Evolutionary conservation across 257 asterid species (phyloP).

Genomic region (Primulina huaijiensis): DNA sequence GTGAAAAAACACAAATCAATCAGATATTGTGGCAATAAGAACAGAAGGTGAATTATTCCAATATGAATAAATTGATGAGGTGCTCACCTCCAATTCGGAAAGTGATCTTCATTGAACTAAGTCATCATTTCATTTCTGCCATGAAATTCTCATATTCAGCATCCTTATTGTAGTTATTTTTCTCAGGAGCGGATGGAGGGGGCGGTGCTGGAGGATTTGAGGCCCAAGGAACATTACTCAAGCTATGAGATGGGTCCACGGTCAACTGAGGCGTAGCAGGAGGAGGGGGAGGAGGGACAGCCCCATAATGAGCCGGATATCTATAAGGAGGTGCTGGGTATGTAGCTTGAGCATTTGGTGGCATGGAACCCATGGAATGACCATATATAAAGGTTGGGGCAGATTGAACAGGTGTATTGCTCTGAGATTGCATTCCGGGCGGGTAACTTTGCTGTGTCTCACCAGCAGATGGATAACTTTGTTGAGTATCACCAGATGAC

Average conservation of each 20-base stretch:
- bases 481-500: slow-evolving; percentile 60
- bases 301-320: slow-evolving; percentile 63
- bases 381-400: slow-evolving; percentile 56
- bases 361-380: slow-evolving; percentile 47
- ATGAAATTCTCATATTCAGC: slow-evolving; percentile 93
- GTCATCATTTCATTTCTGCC: slow-evolving; percentile 76
- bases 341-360: slow-evolving; percentile 50
- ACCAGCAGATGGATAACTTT: slow-evolving; percentile 52
- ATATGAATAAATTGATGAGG: neutral
- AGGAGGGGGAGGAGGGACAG: slow-evolving; percentile 72
- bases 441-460: slow-evolving; percentile 76
- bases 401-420: slow-evolving; percentile 52
- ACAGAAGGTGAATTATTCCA: neutral
- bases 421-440: slow-evolving; percentile 70
- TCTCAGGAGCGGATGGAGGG: slow-evolving; percentile 59
- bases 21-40: slow-evolving; percentile 15
- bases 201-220: slow-evolving; percentile 60
- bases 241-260: slow-evolving; percentile 54
- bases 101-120: slow-evolving; percentile 11
- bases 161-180: slow-evolving; percentile 46
- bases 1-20: neutral
- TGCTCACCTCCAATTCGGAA: slow-evolving; percentile 36
- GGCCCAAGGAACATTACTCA: slow-evolving; percentile 80
- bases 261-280: slow-evolving; percentile 47
- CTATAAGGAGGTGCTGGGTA: slow-evolving; percentile 60